These are phyloP conservation scores for Naganishia sp. DNA, from an alignment of 1,284 basidiomycete species.

Conservation along the genomic window DNA sequence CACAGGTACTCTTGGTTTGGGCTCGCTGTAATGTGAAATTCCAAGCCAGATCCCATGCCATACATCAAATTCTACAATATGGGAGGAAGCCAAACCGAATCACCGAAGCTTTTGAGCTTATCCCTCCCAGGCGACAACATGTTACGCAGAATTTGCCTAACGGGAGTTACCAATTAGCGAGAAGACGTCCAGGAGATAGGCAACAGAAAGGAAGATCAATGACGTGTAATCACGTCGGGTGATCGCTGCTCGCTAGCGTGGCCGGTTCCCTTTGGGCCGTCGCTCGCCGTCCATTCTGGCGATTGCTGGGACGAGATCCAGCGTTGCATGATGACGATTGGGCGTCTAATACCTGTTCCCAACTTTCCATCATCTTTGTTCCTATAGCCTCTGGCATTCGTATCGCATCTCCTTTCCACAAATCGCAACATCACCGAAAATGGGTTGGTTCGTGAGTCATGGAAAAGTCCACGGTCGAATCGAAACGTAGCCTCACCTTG, in stretches of 20 bases:
- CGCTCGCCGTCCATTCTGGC: background rate
- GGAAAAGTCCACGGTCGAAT: too few relatives aligned
- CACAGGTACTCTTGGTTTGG: too few relatives aligned
- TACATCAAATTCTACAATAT: too few relatives aligned
- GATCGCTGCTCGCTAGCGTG: background rate
- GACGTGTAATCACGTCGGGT: background rate
- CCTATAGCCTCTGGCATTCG: background rate
- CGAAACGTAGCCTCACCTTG: background rate
- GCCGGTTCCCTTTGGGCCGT: background rate
- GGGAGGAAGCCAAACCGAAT: too few relatives aligned
- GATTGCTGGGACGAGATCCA: background rate
- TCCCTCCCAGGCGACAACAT: too few relatives aligned
- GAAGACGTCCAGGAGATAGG: too few relatives aligned
- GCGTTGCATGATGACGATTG: background rate
- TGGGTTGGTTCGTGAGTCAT: conserved; percentile 17
- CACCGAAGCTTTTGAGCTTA: too few relatives aligned
- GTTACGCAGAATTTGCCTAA: too few relatives aligned
- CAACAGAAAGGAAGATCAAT: background rate
- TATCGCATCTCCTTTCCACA: background rate
- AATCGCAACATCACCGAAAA: background rate
- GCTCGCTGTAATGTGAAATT: too few relatives aligned
- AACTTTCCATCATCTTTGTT: background rate
- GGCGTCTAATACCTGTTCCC: too few relatives aligned
- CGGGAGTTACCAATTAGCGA: too few relatives aligned
- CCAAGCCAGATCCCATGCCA: too few relatives aligned